Base-by-base conservation (phyloP, 257 asterid genomes). In the Ajuga chamaepitys region DNA sequence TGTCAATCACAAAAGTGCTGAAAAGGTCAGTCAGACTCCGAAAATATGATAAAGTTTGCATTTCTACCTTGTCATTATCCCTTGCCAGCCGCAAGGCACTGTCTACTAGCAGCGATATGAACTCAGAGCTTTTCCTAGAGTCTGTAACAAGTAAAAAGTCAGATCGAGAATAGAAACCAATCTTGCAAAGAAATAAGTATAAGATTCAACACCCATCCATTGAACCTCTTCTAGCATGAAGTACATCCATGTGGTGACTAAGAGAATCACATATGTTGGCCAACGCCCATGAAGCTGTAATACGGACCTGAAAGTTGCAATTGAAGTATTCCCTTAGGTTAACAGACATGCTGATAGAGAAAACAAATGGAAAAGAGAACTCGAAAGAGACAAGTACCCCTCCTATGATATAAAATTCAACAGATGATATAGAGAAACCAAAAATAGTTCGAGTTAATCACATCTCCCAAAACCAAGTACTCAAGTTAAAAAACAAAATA, bases 211-310 rank as follows among this genome's bases (percentile, higher is more conserved):
- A 64, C 77, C 70, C 72, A 81, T 85, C 79, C 46, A 61, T 70
- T 57, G 67, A 74, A 80, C 83, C 80, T 16, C 56, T 81, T 62
- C 75, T 85, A 74, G 78, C 75, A 60, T 67, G 78, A 58, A 75
- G 78, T 72, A 71, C 74, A 73, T 80, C 78, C 70, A 81, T 74
- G 81, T 74, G 77, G 71, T 82, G 88, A 28, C 89, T 77, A 66
- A 92, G 83, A 66, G 97, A 83, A 78, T 87, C 96, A 74, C 96
- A 85, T 56, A 88, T 87, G 72, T 92, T 92, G 16, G 98, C 98
- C 61, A 89, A 77, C 70, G 98, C 95, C 98, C 98, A 92, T 7
- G 98, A 92, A 57, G 98, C 91, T 56, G 95, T 80, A 70, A 89
- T 87, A 56, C 98, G 95, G 22, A 92, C 97, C 98, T 92, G 87